Evolutionary conservation across 805 yeast species (phyloP).

Genomic region (Starmerella sp.): DNA sequence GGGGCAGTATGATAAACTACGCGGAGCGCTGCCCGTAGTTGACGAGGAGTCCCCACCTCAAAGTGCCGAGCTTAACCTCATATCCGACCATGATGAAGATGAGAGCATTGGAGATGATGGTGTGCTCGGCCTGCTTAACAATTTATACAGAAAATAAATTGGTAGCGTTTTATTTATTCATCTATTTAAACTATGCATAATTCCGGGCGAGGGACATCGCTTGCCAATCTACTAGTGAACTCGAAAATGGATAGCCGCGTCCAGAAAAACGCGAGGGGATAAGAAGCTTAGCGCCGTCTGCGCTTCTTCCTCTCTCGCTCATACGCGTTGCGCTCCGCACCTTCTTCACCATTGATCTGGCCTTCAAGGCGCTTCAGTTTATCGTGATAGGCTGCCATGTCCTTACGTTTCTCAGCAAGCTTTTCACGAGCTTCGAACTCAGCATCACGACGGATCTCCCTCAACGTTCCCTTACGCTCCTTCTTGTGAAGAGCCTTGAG

Average conservation of each 20-base stretch:
- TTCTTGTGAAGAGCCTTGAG: conserved; percentile 77
- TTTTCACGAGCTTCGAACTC: conserved; percentile 79
- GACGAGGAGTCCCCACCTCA: conserved; percentile 10
- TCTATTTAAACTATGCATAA: background rate
- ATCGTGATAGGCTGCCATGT: conserved; percentile 69
- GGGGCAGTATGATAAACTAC: conserved; percentile 25
- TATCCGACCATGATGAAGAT: conserved; percentile 29
- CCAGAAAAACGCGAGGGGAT: conserved; percentile 18
- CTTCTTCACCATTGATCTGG: conserved; percentile 84
- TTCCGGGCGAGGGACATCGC: background rate
- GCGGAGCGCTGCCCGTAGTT: conserved; percentile 10
- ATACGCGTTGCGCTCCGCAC: conserved; percentile 85
- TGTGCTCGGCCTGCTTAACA: conserved; percentile 70
- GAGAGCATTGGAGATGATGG: conserved; percentile 36
- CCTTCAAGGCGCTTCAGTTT: conserved; percentile 82
- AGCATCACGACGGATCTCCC: conserved; percentile 82
- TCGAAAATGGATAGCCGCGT: too few relatives aligned
- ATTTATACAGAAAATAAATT: conserved; percentile 45
- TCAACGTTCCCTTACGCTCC: conserved; percentile 77
- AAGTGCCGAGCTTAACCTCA: conserved; percentile 6
- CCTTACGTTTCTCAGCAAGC: conserved; percentile 62
- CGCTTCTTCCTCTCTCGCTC: conserved; percentile 72
- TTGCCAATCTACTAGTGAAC: too few relatives aligned
- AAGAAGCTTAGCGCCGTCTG: conserved; percentile 8
- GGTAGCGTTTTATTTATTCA: background rate